Base-by-base conservation (phyloP, 495 filamentous ascomycete genomes). In the Cudoniella acicularis region DNA sequence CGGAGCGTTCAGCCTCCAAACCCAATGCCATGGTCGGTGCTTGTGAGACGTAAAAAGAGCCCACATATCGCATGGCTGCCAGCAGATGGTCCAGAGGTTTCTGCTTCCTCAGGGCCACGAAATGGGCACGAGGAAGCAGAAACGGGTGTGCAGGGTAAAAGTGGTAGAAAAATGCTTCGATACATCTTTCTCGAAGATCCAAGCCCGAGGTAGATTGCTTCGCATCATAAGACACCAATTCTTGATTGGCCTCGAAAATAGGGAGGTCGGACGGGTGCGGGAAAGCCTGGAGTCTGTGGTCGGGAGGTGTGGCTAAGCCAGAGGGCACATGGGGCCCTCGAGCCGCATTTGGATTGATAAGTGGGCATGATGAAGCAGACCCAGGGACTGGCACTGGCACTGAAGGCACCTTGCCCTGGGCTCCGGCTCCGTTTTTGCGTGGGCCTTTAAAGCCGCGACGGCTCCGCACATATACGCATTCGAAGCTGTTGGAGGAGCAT, bases 71-170 rank as follows among this genome's bases (percentile, higher is more conserved):
- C 71, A 91, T 88, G 22, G 86, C 86, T 23, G 86, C 76, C 45
- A 85, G 65, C 2, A 83, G 61, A 58, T 73, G 65, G 41, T 69
- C 67, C 4, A 83, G 63, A 54, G 73, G 68, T 49, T 70, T 68
- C 16, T 78, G 72, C 55, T 81, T 77, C 2, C 75, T 64, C 54
- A 79, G 53, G 43, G 70, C 72, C 49, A 79, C 59, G 23, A 80
- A 72, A 49, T 72, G 64, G 16, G 74, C 68, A 64, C 76, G 76
- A 10, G 79, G 79, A 2, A 86, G 75, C 51, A 83, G 69, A 60
- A 90, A 81, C 0, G 89, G 89, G 65, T 93, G 89, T 2, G 82
- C 78, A 2, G 76, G 75, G 62, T 90, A 83, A 65, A 92, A 92
- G 70, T 83, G 80, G 54, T 75, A 76, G 62, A 80, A 83, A 61